Evolutionary conservation across 345 rosid species (phyloP).

Genomic region (Microcos paniculata): DNA sequence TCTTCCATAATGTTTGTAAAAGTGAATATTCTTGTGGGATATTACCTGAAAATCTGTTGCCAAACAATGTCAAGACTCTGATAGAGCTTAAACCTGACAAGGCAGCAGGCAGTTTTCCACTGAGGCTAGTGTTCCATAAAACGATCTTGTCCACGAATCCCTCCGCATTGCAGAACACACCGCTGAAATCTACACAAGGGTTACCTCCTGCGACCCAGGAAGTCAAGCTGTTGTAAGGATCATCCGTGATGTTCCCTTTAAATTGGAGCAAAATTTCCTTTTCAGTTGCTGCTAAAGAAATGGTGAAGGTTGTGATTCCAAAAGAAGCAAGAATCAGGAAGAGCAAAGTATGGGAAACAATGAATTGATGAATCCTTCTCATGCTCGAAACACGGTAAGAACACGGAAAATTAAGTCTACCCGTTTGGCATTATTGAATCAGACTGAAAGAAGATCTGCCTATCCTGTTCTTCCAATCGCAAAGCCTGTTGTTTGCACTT

Average conservation of each 20-base stretch:
- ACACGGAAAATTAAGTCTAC: conserved; percentile 39
- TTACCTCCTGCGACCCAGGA: conserved; percentile 63
- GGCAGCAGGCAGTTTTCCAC: conserved; percentile 64
- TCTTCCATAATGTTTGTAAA: conserved; percentile 77
- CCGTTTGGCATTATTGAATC: conserved; percentile 68
- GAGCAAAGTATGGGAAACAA: conserved; percentile 21
- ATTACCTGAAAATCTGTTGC: conserved; percentile 79
- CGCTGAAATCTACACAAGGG: conserved; percentile 63
- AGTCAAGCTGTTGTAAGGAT: conserved; percentile 62
- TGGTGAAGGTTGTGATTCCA: conserved; percentile 29
- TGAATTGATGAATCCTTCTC: conserved; percentile 45
- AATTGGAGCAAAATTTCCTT: conserved; percentile 80
- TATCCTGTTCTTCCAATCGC: not conserved
- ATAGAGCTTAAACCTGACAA: conserved; percentile 69
- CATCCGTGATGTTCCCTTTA: conserved; percentile 64
- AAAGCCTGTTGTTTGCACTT: conserved; percentile 11
- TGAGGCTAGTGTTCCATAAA: conserved; percentile 79
- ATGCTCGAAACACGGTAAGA: conserved; percentile 44
- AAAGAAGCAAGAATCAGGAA: conserved; percentile 37
- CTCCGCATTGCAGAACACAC: conserved; percentile 66
- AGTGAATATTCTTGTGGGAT: conserved; percentile 68
- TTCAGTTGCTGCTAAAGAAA: conserved; percentile 48
- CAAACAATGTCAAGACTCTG: conserved; percentile 84
- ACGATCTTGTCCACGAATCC: conserved; percentile 86
- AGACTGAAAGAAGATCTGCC: conserved; percentile 21